Percentiles rank a stretch among this genome's conserved stretches.
phyloP scores from a whole-genome alignment of 164 flowering plant species.

The Umbellularia californica region DNA sequence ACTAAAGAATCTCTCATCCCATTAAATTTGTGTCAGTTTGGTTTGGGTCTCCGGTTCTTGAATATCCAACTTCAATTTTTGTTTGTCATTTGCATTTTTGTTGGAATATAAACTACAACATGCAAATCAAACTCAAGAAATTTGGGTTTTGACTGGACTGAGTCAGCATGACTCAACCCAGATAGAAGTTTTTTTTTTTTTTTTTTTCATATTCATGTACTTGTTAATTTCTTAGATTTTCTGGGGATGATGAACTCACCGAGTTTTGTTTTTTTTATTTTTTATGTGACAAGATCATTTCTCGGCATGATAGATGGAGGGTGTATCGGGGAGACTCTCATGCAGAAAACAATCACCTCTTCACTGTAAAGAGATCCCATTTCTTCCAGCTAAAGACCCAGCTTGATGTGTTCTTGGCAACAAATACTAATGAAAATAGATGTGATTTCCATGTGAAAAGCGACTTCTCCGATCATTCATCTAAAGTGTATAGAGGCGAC shows the following conservation, averaged over 20 bases:
- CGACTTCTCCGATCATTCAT: conserved; percentile 14
- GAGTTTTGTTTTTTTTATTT: neutral
- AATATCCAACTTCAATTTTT: no score
- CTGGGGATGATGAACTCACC: neutral
- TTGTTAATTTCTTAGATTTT: neutral
- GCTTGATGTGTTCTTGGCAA: conserved; percentile 30
- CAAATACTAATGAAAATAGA: conserved; percentile 14
- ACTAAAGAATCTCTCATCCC: no score
- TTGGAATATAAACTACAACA: no score
- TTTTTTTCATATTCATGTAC: neutral
- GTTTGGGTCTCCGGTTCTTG: no score
- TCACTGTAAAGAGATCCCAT: neutral
- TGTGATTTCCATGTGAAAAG: conserved; percentile 36
- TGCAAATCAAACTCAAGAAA: no score
- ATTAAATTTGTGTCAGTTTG: no score
- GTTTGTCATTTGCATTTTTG: no score
- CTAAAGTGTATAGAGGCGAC: conserved; percentile 23
- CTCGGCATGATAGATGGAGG: neutral
- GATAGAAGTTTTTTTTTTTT: neutral
- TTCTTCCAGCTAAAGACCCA: neutral
- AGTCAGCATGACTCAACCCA: no score
- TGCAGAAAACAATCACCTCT: neutral
- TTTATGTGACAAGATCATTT: neutral
- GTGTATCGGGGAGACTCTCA: neutral
- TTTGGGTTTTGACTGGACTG: no score